Evolutionary conservation across 2,329 filamentous ascomycete genomes (phyloP).

Genomic region (Diplodia sapinea): DNA sequence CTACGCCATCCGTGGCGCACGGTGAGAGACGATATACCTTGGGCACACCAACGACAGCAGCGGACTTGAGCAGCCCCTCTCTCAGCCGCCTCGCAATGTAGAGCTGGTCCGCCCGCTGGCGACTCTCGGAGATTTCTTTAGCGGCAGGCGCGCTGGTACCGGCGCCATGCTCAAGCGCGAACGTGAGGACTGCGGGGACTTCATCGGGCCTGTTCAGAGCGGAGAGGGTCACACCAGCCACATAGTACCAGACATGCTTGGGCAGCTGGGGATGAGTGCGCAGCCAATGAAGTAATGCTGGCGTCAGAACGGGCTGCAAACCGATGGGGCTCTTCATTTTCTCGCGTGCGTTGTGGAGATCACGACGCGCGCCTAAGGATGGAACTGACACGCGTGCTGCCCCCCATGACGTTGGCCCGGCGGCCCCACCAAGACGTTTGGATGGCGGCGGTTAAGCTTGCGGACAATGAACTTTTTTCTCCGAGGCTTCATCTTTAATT

Average conservation of each 20-base stretch:
- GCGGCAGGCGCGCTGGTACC: conserved; percentile 26
- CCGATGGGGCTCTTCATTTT: conserved; percentile 29
- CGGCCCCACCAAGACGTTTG: neutral
- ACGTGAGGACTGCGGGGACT: conserved; percentile 53
- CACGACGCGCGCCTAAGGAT: conserved; percentile 10
- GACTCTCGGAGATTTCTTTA: conserved; percentile 36
- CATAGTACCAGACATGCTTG: conserved; percentile 56
- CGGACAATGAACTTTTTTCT: neutral
- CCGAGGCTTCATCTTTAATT: neutral
- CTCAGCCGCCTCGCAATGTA: conserved; percentile 55
- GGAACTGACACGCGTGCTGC: conserved; percentile 10
- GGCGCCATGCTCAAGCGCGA: conserved; percentile 48
- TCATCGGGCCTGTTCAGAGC: conserved; percentile 59
- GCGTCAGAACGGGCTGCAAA: conserved; percentile 47
- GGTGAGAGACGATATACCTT: conserved; percentile 49
- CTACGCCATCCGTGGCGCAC: conserved; percentile 21
- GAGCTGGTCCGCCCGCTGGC: conserved; percentile 49
- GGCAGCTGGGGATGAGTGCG: conserved; percentile 52
- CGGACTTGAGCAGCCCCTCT: conserved; percentile 58
- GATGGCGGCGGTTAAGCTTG: neutral
- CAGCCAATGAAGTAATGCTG: conserved; percentile 51
- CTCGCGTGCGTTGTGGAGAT: conserved; percentile 14
- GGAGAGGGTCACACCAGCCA: conserved; percentile 55
- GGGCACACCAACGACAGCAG: conserved; percentile 57
- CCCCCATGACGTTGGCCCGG: neutral